Percentiles rank a stretch among this genome's conserved stretches.
Conservation (phyloP, 352 stramenopile species). For the Globisporangium spinosum region DNA sequence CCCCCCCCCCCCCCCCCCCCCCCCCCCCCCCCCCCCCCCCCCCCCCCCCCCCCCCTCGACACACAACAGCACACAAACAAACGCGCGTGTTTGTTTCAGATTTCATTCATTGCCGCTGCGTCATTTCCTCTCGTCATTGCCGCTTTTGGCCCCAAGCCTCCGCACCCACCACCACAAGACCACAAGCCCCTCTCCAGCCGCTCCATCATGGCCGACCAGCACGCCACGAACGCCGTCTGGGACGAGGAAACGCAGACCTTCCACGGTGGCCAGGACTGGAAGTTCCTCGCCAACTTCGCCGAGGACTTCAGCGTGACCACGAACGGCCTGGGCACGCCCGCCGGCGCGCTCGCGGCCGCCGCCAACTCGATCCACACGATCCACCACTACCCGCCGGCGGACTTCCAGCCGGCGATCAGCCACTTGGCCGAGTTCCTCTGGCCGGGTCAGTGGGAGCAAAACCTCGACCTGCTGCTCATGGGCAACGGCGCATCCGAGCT, state of each 20-base stretch:
- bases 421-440: constrained; percentile 88
- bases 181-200: neutral
- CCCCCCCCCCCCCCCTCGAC: too few relatives aligned
- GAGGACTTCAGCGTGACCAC: constrained; percentile 91
- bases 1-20: constrained; percentile 19
- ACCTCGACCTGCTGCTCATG: constrained; percentile 73
- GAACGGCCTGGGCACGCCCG: constrained; percentile 82
- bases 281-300: constrained; percentile 85
- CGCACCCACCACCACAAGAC: neutral
- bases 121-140: constrained; percentile 7
- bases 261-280: constrained; percentile 90
- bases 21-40: neutral
- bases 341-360: constrained; percentile 60
- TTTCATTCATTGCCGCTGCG: neutral
- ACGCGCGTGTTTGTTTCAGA: constrained; percentile 7
- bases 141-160: constrained; percentile 1
- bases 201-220: constrained; percentile 9
- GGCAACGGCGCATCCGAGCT: constrained; percentile 83
- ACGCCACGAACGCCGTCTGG: constrained; percentile 43
- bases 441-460: constrained; percentile 45
- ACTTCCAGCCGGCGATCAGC: constrained; percentile 88
- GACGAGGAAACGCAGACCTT: constrained; percentile 87
- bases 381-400: constrained; percentile 87
- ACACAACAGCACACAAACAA: neutral
- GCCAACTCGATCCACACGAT: constrained; percentile 72